Conservation (phyloP, 352 stramenopile species). For the Globisporangium splendens region DNA sequence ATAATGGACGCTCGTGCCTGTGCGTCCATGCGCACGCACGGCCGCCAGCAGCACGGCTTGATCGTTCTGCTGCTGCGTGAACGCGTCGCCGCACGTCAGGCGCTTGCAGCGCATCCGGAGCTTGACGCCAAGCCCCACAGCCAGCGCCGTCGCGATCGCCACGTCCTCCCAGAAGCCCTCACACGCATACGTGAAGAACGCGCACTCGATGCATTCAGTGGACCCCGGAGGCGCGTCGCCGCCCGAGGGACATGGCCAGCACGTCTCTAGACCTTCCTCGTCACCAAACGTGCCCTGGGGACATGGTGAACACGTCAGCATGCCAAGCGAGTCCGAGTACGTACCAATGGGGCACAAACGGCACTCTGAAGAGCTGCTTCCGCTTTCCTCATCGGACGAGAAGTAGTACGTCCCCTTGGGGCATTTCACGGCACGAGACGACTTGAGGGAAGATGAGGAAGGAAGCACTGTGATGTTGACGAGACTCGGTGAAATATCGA, state of each 20-base stretch:
- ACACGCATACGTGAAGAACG: conserved; percentile 49
- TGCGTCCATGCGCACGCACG: conserved; percentile 47
- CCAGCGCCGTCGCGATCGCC: conserved; percentile 21
- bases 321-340: conserved; percentile 24
- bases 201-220: conserved; percentile 36
- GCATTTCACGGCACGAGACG: conserved; percentile 30
- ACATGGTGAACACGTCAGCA: conserved; percentile 34
- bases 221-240: conserved; percentile 31
- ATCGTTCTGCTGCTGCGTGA: conserved; percentile 33
- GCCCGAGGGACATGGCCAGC: conserved; percentile 31
- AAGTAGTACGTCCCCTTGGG: conserved; percentile 28
- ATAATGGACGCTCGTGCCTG: conserved; percentile 27
- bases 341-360: conserved; percentile 31
- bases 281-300: conserved; percentile 33
- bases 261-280: conserved; percentile 32
- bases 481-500: conserved; percentile 10
- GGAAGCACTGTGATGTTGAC: conserved; percentile 6
- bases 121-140: conserved; percentile 13
- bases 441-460: conserved; percentile 1
- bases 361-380: conserved; percentile 15
- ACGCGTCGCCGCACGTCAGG: conserved; percentile 25
- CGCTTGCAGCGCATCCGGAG: conserved; percentile 29
- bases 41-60: conserved; percentile 39
- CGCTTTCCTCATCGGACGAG: background rate
- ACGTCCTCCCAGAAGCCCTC: conserved; percentile 59